Conservation (phyloP, 805 yeast genomes). For the Saccharomycopsis schoenii region DNA sequence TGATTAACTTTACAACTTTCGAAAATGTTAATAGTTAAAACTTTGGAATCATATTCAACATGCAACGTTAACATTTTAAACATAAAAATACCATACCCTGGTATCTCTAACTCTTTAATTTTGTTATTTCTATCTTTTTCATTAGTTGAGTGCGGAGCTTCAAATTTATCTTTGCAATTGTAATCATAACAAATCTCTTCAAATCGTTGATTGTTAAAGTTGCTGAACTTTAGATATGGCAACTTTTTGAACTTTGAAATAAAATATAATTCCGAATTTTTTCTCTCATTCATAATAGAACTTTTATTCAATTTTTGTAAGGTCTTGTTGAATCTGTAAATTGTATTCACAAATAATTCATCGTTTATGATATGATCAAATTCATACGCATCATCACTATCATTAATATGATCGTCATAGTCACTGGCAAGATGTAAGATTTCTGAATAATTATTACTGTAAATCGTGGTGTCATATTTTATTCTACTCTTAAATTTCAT, state of each 20-base stretch:
- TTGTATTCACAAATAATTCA: slow-evolving; percentile 19
- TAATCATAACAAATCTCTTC: slow-evolving; percentile 18
- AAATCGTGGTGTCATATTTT: neutral
- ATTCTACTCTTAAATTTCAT: neutral
- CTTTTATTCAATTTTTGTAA: slow-evolving; percentile 51
- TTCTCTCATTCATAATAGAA: slow-evolving; percentile 37
- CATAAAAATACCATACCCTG: neutral
- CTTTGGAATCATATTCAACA: neutral
- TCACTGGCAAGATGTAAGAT: slow-evolving; percentile 10
- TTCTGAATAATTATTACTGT: neutral
- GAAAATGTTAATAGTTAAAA: neutral
- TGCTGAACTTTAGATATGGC: slow-evolving; percentile 17
- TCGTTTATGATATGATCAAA: slow-evolving; percentile 19
- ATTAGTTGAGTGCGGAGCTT: too few species aligned
- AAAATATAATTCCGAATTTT: slow-evolving; percentile 61
- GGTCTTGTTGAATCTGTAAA: slow-evolving; percentile 19
- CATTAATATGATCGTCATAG: neutral
- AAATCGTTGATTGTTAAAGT: slow-evolving; percentile 14
- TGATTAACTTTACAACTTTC: neutral
- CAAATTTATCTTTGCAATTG: neutral
- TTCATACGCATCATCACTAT: neutral
- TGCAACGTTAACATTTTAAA: neutral
- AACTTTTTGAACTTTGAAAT: slow-evolving; percentile 36
- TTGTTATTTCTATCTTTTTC: neutral
- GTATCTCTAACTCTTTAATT: neutral